Conservation (phyloP, 352 stramenopile species). For the Peronospora belbahrii region DNA sequence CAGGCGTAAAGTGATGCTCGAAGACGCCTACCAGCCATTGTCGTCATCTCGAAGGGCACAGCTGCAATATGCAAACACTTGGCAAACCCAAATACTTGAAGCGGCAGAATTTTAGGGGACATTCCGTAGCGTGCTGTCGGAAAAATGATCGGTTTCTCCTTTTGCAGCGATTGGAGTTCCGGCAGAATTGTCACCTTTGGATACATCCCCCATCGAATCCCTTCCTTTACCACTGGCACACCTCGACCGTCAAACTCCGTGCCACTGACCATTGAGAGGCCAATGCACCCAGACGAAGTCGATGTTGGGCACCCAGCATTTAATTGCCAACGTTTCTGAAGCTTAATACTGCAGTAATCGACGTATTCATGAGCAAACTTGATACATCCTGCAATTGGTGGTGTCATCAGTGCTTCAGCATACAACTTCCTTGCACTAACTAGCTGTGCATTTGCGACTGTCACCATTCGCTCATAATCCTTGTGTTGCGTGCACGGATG, state of each 20-base stretch:
- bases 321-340: constrained; percentile 58
- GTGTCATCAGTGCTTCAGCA: constrained; percentile 25
- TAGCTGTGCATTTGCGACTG: constrained; percentile 67
- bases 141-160: constrained; percentile 77
- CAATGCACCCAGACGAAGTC: constrained; percentile 74
- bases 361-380: constrained; percentile 66
- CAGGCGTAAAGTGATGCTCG: constrained; percentile 30
- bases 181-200: constrained; percentile 68
- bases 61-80: constrained; percentile 53
- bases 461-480: constrained; percentile 76
- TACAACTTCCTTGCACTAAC: constrained; percentile 58
- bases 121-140: constrained; percentile 66
- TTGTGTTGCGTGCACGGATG: constrained; percentile 57
- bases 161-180: constrained; percentile 59
- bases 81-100: constrained; percentile 65
- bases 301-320: constrained; percentile 55
- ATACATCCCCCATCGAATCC: constrained; percentile 59
- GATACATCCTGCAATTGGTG: constrained; percentile 37
- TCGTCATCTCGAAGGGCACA: constrained; percentile 79
- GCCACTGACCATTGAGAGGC: constrained; percentile 77
- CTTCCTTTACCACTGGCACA: constrained; percentile 52
- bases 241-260: constrained; percentile 71
- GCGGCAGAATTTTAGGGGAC: constrained; percentile 56
- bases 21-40: constrained; percentile 72
- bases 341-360: constrained; percentile 57